phyloP scores from a whole-genome alignment of 306 rosid genomes.

The Inga laurina region DNA sequence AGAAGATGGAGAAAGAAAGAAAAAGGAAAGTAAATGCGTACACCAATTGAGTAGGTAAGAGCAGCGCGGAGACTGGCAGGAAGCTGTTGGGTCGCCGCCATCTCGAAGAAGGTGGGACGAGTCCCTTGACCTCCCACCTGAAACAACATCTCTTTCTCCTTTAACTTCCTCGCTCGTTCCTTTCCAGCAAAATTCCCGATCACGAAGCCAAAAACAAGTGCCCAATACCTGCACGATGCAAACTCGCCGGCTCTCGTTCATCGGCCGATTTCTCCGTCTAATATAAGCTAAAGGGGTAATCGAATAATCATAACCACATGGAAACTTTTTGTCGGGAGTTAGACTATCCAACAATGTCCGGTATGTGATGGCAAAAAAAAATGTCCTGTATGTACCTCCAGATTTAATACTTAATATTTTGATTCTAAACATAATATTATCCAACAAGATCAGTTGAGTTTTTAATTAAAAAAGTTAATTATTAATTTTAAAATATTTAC shows the following conservation, averaged over 20 bases:
- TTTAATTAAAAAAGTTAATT: too few species aligned
- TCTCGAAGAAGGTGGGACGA: slow-evolving; percentile 99
- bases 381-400: too few species aligned
- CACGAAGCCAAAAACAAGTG: background rate
- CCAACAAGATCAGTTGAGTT: too few species aligned
- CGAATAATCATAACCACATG: background rate
- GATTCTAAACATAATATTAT: too few species aligned
- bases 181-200: background rate
- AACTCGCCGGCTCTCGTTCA: background rate
- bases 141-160: slow-evolving; percentile 62
- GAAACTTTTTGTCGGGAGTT: background rate
- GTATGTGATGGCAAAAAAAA: too few species aligned
- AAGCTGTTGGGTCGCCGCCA: slow-evolving; percentile 98
- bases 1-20: background rate
- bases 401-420: too few species aligned
- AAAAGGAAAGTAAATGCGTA: slow-evolving; percentile 25
- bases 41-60: slow-evolving; percentile 84
- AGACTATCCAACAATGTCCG: too few species aligned
- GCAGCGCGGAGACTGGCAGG: slow-evolving; percentile 94
- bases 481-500: too few species aligned
- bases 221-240: background rate
- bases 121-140: slow-evolving; percentile 98
- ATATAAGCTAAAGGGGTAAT: background rate
- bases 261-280: background rate
- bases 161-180: background rate